phyloP scores from a whole-genome alignment of 2,329 filamentous ascomycete genomes.

The Phoma sp. region DNA sequence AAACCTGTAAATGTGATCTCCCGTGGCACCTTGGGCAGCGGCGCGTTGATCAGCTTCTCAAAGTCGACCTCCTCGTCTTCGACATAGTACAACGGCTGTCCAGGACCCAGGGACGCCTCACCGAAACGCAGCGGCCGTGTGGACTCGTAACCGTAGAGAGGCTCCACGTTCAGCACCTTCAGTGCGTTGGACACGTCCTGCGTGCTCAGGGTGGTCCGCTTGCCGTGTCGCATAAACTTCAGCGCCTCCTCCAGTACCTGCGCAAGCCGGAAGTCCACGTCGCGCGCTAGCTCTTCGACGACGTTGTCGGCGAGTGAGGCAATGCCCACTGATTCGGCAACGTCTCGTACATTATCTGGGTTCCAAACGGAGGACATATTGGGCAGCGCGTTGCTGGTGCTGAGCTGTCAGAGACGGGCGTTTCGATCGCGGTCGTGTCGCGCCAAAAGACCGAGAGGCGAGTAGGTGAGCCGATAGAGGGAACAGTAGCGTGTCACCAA shows the following conservation, averaged over 20 bases:
- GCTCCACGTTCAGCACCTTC: slow-evolving; percentile 87
- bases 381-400: slow-evolving; percentile 14
- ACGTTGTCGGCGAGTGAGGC: slow-evolving; percentile 81
- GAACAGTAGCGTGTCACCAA: slow-evolving; percentile 33
- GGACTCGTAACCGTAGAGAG: slow-evolving; percentile 94
- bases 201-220: slow-evolving; percentile 84
- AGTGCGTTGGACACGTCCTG: slow-evolving; percentile 89
- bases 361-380: slow-evolving; percentile 77
- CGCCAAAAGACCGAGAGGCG: slow-evolving; percentile 18
- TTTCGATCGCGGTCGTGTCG: slow-evolving; percentile 14
- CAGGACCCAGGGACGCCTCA: slow-evolving; percentile 89
- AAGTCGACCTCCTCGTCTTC: slow-evolving; percentile 99
- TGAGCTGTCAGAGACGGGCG: slow-evolving; percentile 20
- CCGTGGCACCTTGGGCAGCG: slow-evolving; percentile 89
- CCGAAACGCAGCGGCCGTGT: slow-evolving; percentile 88
- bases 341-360: slow-evolving; percentile 91
- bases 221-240: slow-evolving; percentile 92
- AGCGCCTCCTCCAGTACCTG: slow-evolving; percentile 93
- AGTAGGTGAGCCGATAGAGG: slow-evolving; percentile 23
- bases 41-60: slow-evolving; percentile 97
- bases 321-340: slow-evolving; percentile 95
- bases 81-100: slow-evolving; percentile 94
- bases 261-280: slow-evolving; percentile 92
- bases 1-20: slow-evolving; percentile 90
- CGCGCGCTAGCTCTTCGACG: slow-evolving; percentile 83